Conservation (phyloP, 2,329 filamentous ascomycete genomes). For the Trichoderma simmonsii region DNA sequence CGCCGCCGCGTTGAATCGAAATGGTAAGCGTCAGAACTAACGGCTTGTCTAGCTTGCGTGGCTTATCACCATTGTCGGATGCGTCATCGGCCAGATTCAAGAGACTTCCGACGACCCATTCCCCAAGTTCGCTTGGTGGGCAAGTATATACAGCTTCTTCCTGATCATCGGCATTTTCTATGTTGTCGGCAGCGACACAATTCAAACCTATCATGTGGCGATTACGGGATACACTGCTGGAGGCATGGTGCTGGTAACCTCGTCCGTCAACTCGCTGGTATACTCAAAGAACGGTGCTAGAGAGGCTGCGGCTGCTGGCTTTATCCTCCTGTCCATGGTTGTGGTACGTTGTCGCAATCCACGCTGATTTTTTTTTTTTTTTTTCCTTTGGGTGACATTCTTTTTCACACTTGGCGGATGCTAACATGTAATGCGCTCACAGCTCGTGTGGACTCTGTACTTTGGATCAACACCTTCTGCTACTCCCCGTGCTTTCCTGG, state of each 20-base stretch:
- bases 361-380: neutral
- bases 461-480: slow-evolving; percentile 91
- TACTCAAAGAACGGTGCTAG: slow-evolving; percentile 70
- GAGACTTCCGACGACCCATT: slow-evolving; percentile 49
- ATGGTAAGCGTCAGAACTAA: slow-evolving; percentile 23
- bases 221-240: slow-evolving; percentile 83
- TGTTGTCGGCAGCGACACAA: slow-evolving; percentile 79
- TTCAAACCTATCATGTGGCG: slow-evolving; percentile 87
- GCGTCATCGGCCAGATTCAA: slow-evolving; percentile 66
- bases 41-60: slow-evolving; percentile 70
- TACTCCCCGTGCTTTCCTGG: slow-evolving; percentile 82
- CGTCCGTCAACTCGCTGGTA: slow-evolving; percentile 80
- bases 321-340: slow-evolving; percentile 91
- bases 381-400: neutral
- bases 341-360: slow-evolving; percentile 57
- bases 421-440: slow-evolving; percentile 9
- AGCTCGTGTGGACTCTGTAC: slow-evolving; percentile 99
- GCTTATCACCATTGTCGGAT: slow-evolving; percentile 87
- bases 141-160: slow-evolving; percentile 79
- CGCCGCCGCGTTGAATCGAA: neutral
- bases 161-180: slow-evolving; percentile 76
- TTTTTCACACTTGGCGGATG: neutral
- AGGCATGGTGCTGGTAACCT: slow-evolving; percentile 80
- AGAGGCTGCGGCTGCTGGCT: slow-evolving; percentile 86
- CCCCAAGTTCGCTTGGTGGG: slow-evolving; percentile 92